Evolutionary conservation across 2,329 filamentous ascomycete genomes (phyloP).

Genomic region (Diaporthe vexans): DNA sequence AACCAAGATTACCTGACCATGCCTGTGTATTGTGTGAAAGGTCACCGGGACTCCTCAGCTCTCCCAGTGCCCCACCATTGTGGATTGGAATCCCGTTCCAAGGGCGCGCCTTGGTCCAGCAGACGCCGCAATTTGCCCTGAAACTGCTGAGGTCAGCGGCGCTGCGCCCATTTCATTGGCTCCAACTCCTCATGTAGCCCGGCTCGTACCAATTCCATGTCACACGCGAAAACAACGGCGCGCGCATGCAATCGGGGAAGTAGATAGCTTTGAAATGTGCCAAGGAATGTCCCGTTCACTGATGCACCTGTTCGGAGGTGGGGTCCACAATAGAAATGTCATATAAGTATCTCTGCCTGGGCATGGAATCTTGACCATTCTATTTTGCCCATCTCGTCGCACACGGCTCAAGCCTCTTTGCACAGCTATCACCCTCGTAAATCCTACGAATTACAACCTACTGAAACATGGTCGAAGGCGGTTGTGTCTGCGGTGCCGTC

Average conservation of each 20-base stretch:
- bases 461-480: conserved; percentile 52
- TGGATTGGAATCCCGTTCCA: neutral
- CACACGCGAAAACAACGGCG: neutral
- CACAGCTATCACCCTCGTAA: neutral
- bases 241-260: neutral
- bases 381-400: neutral
- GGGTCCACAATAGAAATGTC: neutral
- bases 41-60: neutral
- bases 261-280: neutral
- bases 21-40: neutral
- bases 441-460: neutral
- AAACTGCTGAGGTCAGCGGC: conserved; percentile 9
- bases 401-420: neutral
- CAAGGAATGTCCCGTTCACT: neutral
- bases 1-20: neutral
- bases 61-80: neutral
- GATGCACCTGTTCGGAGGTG: neutral
- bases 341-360: conserved; percentile 9
- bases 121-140: neutral
- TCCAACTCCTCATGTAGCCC: no score
- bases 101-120: conserved; percentile 21
- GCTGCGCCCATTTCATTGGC: neutral
- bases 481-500: conserved; percentile 65
- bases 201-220: neutral
- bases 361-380: neutral